Evolutionary conservation across 2,329 filamentous ascomycete species (phyloP).

Genomic region (Zarea fungicola): DNA sequence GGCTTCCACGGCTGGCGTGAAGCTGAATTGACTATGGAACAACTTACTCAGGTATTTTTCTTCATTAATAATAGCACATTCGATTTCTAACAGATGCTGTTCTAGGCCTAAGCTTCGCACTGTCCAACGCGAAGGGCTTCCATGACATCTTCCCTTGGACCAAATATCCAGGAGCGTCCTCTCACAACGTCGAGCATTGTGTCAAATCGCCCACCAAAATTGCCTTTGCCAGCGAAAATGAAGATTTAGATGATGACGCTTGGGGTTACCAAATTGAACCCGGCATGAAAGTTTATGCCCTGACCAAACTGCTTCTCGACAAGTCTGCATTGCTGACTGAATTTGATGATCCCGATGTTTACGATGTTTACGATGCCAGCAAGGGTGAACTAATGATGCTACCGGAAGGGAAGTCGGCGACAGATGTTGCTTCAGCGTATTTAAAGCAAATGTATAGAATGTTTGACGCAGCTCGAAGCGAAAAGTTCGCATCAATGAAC

Average conservation of each 20-base stretch:
- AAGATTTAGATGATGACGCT: neutral
- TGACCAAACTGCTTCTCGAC: neutral
- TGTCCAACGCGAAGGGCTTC: conserved; percentile 16
- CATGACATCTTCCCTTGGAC: conserved; percentile 18
- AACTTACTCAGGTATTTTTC: conserved; percentile 16
- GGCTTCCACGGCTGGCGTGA: neutral
- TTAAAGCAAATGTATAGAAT: neutral
- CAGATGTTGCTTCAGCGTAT: neutral
- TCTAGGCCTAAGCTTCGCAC: conserved; percentile 15
- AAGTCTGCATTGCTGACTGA: neutral
- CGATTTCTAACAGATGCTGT: neutral
- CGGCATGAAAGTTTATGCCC: neutral
- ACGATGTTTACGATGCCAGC: neutral
- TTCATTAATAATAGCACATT: neutral
- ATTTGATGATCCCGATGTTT: neutral
- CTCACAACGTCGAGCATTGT: conserved; percentile 15
- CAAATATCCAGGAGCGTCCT: conserved; percentile 15
- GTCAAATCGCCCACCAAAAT: conserved; percentile 17
- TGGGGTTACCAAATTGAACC: conserved; percentile 8
- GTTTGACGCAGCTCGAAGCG: neutral
- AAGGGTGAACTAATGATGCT: neutral
- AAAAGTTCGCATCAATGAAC: conserved; percentile 3
- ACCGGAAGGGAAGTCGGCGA: neutral
- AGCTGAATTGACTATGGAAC: conserved; percentile 17
- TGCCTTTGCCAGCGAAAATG: conserved; percentile 15